A percentile compares a stretch with the other conserved stretches of the same genome.
Evolutionary conservation across 805 yeast genomes (phyloP).

Genomic region (Candida berthetii): DNA sequence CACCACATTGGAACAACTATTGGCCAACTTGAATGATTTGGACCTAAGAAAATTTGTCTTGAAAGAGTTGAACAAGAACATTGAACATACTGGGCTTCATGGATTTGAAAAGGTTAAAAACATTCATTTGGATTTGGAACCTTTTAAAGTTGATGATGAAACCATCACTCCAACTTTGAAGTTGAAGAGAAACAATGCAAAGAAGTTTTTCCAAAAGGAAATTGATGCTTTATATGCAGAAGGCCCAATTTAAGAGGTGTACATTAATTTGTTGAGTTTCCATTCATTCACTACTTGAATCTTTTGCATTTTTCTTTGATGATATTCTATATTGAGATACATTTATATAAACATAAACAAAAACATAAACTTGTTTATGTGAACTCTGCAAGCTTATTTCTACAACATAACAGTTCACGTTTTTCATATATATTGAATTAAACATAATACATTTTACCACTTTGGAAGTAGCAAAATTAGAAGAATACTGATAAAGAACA

Average conservation of each 20-base stretch:
- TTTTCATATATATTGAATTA: no score
- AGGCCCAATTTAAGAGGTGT: conserved; percentile 24
- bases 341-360: no score
- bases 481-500: conserved; percentile 26
- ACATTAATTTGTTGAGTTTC: no score
- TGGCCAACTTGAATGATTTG: conserved; percentile 16
- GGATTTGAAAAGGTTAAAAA: conserved; percentile 51
- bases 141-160: conserved; percentile 45
- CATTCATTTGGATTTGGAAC: conserved; percentile 39
- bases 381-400: no score
- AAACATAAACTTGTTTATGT: no score
- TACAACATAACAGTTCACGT: no score
- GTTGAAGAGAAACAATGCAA: conserved; percentile 48
- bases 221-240: conserved; percentile 39
- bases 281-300: no score
- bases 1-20: conserved; percentile 16
- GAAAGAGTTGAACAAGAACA: conserved; percentile 29
- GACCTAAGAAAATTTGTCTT: conserved; percentile 32
- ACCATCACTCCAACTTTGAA: conserved; percentile 56
- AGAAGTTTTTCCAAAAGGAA: conserved; percentile 32
- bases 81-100: conserved; percentile 27
- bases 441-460: conserved; percentile 13
- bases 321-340: no score
- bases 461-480: conserved; percentile 33
- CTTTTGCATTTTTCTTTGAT: no score